Evolutionary conservation across 1,139 yeast species (phyloP).

Genomic region (Arxiozyma heterogenica): DNA sequence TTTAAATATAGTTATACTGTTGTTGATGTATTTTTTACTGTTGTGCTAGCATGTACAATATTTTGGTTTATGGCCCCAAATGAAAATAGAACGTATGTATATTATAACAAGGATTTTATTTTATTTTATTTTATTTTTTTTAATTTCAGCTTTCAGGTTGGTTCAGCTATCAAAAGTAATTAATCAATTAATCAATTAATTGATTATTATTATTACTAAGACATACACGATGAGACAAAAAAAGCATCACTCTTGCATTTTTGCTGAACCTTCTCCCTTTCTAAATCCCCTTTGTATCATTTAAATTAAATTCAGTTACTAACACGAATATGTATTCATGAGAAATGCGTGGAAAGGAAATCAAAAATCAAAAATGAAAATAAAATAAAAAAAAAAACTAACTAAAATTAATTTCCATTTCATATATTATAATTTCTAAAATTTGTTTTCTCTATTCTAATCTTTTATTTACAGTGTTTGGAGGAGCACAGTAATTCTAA

Average conservation of each 20-base stretch:
- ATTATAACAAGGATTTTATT: too few relatives aligned
- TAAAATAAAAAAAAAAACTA: too few relatives aligned
- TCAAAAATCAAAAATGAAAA: too few relatives aligned
- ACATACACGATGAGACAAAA: too few relatives aligned
- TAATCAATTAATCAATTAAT: too few relatives aligned
- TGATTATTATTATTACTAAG: too few relatives aligned
- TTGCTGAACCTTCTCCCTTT: background rate
- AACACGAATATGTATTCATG: background rate
- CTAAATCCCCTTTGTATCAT: background rate
- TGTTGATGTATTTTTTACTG: slow-evolving; percentile 55
- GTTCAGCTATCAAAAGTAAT: too few relatives aligned
- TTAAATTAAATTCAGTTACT: background rate
- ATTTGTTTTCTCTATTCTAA: too few relatives aligned
- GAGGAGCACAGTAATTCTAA: slow-evolving; percentile 79
- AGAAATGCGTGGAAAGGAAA: background rate
- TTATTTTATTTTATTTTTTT: too few relatives aligned
- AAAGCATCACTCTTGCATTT: background rate
- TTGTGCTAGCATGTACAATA: slow-evolving; percentile 44
- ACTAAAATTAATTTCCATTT: background rate
- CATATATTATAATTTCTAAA: too few relatives aligned
- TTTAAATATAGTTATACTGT: slow-evolving; percentile 55
- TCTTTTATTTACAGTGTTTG: slow-evolving; percentile 47
- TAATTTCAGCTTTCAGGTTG: too few relatives aligned
- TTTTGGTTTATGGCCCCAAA: slow-evolving; percentile 52
- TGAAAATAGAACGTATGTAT: slow-evolving; percentile 41